Evolutionary conservation across 257 asterid genomes (phyloP), one percentile per base, ranked within the genome.

Genomic region (Cinchona pubescens): DNA sequence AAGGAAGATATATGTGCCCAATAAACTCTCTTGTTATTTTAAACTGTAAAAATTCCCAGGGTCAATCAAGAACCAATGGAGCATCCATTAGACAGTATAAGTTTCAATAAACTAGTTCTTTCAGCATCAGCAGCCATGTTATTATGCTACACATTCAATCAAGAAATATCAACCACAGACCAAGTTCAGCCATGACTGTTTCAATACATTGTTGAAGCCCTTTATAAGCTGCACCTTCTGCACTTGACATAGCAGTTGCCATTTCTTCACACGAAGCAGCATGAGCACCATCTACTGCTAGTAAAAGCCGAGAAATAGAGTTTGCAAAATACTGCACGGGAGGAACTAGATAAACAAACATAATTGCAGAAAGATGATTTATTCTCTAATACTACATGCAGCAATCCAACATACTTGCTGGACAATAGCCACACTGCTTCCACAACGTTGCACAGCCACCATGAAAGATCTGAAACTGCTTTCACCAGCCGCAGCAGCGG

Each of bases 401-500:
- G 56, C 27, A 72, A 83, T 71, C 56, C 55, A 60, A 76, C 92
- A 69, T 87, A 95, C 98, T 88, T 95, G 99, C 90, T 92, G 98
- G 78, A 92, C 96, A 80, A 91, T 95, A 80, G 98, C 99, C 86
- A 95, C 98, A 82, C 99, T 91, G 85, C 99, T 95, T 82, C 97
- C 98, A 85, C 99, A 91, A 1, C 93, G 96, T 89, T 95, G 99
- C 70, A 92, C 97, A 83, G 98, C 90, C 79, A 92, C 98, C 99
- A 92, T 92, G 84, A 95, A 95, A 72, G 99, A 88, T 83, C 90
- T 88, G 89, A 95, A 92, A 83, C 99, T 91, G 83, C 92, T 92
- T 88, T 95, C 98, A 62, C 99, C 98, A 81, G 99, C 99, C 69
- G 98, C 98, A 64, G 99, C 98, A 66, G 98, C 97, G 69, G 99